Base-by-base conservation (phyloP, 2,329 filamentous ascomycete genomes). In the Diaporthe sp. region DNA sequence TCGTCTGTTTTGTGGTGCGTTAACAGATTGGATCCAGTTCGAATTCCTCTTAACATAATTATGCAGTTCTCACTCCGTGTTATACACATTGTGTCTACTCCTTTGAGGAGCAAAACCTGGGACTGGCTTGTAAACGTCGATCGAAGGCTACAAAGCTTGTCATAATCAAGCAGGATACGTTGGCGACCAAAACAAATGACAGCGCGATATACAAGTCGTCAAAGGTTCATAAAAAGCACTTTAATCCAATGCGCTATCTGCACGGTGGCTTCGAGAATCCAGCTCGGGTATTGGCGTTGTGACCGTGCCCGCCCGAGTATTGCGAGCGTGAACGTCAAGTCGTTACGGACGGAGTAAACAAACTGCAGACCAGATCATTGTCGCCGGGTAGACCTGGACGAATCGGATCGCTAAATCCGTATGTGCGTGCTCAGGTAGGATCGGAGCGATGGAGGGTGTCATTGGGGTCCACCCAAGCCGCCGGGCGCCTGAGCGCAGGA, bases 401-500 rank as follows among this genome's bases (percentile, higher is more conserved):
- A 53, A 68, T 53, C 44, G 22, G 20, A 13, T 1, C 13, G 31
- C 28, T 20, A 28, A 65, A 49, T 28, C 65, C 47, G 65, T 20
- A 53, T 68, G 44, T 25, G 31, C 44, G 63, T 37, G 60, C 42
- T 63, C 44, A 68, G 47, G 63, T 68, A 53, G 63, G 28, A 68
- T 68, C 28, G 31, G 63, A 51, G 12, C 31, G 7, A 25, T 7
- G 28, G 6, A 68, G 44, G 63, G 63, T 53, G 28, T 51, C 31
- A 68, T 53, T 67, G 63, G 63, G 65, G 65, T 34, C 47, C 20
- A 22, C 15, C 31, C 13, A 39, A 22, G 12, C 7, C 51, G 31
- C 63, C 44, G 13, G 22, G 31, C 17, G 63, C 53, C 63, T 51
- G 63, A 68, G 63, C 63, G 63, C 31, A 9, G 63, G 63, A 51